phyloP scores from a whole-genome alignment of 768 basidiomycete species.

The Paxillus ammoniavirescens region DNA sequence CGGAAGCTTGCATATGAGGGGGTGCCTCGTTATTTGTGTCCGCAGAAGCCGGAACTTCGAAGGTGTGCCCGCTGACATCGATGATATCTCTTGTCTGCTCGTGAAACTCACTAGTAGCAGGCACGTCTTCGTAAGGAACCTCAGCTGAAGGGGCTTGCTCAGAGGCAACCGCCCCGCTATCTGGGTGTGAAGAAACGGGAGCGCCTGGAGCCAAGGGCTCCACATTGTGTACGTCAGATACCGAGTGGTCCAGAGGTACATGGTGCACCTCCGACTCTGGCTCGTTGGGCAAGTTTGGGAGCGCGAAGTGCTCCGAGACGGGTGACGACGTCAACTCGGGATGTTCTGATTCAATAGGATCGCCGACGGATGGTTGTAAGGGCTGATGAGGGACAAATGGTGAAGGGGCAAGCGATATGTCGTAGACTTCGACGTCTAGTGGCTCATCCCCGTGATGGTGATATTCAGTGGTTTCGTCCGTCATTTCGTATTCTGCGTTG shows the following conservation, averaged over 20 bases:
- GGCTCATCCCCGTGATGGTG: constrained; percentile 26
- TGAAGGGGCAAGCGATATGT: constrained; percentile 34
- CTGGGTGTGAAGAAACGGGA: neutral
- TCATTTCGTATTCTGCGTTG: constrained; percentile 49
- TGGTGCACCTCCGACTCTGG: neutral
- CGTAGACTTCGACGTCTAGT: constrained; percentile 41
- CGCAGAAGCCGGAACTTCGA: constrained; percentile 4
- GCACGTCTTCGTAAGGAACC: constrained; percentile 1
- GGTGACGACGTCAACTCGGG: neutral
- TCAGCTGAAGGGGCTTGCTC: constrained; percentile 10
- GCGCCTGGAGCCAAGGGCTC: constrained; percentile 10
- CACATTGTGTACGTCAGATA: constrained; percentile 16
- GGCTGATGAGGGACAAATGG: constrained; percentile 20
- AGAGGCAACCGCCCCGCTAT: neutral
- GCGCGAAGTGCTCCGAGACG: constrained; percentile 6
- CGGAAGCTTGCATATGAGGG: neutral
- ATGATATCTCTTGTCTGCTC: constrained; percentile 10
- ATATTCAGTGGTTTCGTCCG: constrained; percentile 31
- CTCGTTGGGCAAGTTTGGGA: constrained; percentile 5
- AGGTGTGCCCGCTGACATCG: constrained; percentile 2
- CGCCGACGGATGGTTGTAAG: constrained; percentile 15
- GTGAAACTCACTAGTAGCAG: constrained; percentile 20
- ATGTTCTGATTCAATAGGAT: constrained; percentile 16
- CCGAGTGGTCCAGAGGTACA: constrained; percentile 15
- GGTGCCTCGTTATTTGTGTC: constrained; percentile 5